A percentile compares a stretch with the other conserved stretches of the same genome.
Conservation (phyloP, 2,329 filamentous ascomycete species). For the Aspergillus quadricinctus region DNA sequence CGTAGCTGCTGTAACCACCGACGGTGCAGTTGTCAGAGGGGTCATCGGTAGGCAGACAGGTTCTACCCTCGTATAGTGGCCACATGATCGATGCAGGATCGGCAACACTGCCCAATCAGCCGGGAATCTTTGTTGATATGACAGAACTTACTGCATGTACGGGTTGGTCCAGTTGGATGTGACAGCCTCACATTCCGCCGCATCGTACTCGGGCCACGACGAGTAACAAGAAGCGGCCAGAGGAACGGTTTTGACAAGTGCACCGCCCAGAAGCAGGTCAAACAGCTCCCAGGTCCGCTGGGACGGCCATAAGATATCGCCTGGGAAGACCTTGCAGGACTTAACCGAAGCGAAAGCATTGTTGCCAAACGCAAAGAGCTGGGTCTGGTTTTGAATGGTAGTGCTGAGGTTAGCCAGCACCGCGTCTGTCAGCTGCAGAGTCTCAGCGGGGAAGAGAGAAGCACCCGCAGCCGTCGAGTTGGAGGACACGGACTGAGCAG, state of each 20-base stretch:
- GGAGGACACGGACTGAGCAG: slow-evolving; percentile 5
- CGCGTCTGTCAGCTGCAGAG: slow-evolving; percentile 21
- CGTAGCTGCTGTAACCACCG: slow-evolving; percentile 30
- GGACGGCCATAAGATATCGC: slow-evolving; percentile 21
- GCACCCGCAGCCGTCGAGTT: slow-evolving; percentile 11
- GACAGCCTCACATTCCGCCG: slow-evolving; percentile 14
- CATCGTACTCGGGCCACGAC: slow-evolving; percentile 21
- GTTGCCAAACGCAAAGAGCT: slow-evolving; percentile 21
- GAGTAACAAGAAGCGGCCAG: slow-evolving; percentile 24
- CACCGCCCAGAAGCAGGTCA: slow-evolving; percentile 17
- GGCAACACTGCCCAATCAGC: slow-evolving; percentile 12
- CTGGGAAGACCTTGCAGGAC: slow-evolving; percentile 24
- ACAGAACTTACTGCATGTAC: slow-evolving; percentile 20
- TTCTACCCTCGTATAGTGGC: slow-evolving; percentile 24
- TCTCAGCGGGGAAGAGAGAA: slow-evolving; percentile 21
- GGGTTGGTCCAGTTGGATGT: slow-evolving; percentile 21
- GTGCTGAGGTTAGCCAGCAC: slow-evolving; percentile 20
- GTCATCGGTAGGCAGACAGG: slow-evolving; percentile 22
- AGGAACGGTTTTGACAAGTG: slow-evolving; percentile 25
- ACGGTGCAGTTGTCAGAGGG: slow-evolving; percentile 24
- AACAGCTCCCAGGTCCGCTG: slow-evolving; percentile 19
- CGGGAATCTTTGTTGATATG: neutral
- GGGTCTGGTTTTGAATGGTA: slow-evolving; percentile 7
- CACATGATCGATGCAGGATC: slow-evolving; percentile 24
- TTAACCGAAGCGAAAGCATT: slow-evolving; percentile 1